Evolutionary conservation across 441 rosid species (phyloP), one percentile per base, ranked within the genome.

Genomic region (Croton setiger): DNA sequence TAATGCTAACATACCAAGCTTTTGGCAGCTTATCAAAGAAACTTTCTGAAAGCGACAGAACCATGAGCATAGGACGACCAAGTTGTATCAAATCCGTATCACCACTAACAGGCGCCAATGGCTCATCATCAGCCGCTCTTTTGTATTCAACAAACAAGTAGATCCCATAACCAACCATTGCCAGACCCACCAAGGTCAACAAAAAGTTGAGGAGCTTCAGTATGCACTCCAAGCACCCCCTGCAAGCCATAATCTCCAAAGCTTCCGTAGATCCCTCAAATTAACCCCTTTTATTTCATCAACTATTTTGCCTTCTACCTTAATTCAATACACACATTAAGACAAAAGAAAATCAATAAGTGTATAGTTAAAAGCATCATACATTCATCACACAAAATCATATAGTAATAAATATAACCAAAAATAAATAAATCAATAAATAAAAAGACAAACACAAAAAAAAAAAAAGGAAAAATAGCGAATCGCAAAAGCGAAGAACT

Each of bases 141-240:
- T 81, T 78, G 74, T 83, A 96, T 85, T 88, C 90, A 21, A 96
- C 91, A 68, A 91, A 91, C 83, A 96, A 85, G 85, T 96, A 96
- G 74, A 92, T 89, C 68, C 99, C 99, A 76, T 88, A 96, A 31
- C 97, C 99, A 78, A 91, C 82, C 96, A 96, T 93, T 39, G 93
- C 87, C 75, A 93, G 86, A 61, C 99, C 99, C 72, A n/a, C 87
- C 76, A 93, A 75, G 67, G 96, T 87, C 76, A 96, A 71, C 70
- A 96, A 80, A 64, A 96, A 81, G 84, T 89, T 93, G 66, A 96
- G 76, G 64, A 96, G 84, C 94, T 89, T 93, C 76, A 96, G 72
- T 67, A 93, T 75, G 76, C 98, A 96, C 76, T 83, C 96, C 64
- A 87, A 78, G 82, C 75, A 93, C 51, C 97, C 92, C 78, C 76